Conservation (phyloP, 164 flowering plant genomes). For the Vitis amurensis region DNA sequence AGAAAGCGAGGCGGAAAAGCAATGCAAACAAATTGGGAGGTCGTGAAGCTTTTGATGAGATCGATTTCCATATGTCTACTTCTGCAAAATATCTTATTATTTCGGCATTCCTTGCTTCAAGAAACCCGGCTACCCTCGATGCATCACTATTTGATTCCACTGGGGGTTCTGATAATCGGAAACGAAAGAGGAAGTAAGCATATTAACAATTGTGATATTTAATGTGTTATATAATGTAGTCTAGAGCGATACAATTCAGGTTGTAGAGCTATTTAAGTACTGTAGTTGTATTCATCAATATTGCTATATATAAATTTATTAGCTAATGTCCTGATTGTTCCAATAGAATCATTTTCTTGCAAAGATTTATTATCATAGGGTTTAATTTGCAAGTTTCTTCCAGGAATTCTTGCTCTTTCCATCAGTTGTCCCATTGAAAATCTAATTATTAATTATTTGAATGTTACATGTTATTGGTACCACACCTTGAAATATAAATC, state of each 20-base stretch:
- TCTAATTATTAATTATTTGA: background rate
- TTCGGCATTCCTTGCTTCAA: constrained; percentile 95
- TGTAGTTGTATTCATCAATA: too few species aligned
- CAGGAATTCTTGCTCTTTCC: too few species aligned
- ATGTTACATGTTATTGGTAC: background rate
- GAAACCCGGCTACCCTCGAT: constrained; percentile 97
- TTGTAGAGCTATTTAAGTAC: too few species aligned
- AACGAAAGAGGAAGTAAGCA: constrained; percentile 80
- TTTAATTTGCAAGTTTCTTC: background rate
- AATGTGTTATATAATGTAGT: background rate
- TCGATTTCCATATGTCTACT: constrained; percentile 80
- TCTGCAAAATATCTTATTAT: constrained; percentile 96
- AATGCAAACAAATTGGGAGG: constrained; percentile 29
- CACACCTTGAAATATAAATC: background rate
- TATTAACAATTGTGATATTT: background rate
- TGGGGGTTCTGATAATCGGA: constrained; percentile 68
- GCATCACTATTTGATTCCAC: constrained; percentile 92
- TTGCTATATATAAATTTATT: too few species aligned
- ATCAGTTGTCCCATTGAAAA: too few species aligned
- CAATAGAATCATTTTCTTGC: background rate
- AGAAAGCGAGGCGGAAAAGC: constrained; percentile 31
- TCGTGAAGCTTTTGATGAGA: constrained; percentile 35
- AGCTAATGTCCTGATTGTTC: background rate
- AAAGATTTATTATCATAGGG: background rate
- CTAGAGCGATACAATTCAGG: too few species aligned